Evolutionary conservation across 139 green algal species (phyloP), one percentile per base, ranked within the genome.

Genomic region (Chlamydomonas sp.): DNA sequence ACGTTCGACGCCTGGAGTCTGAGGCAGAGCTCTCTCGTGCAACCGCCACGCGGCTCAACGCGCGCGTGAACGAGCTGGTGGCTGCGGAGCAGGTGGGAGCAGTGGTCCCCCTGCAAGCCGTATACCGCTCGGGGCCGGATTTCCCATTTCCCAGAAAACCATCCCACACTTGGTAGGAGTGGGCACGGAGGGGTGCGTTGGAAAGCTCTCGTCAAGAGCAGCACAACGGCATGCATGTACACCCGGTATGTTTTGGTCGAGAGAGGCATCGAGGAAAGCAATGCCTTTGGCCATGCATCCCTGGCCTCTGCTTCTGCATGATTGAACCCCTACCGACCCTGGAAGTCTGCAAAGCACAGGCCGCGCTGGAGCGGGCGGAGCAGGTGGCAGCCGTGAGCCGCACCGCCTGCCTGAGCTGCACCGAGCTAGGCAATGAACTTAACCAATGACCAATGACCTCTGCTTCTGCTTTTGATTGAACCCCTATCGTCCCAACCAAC

Each of bases 31-130:
- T 79, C 28, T 75, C 81, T 24, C 67, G 73, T 22, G 67, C 75
- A 0, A 71, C 78, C 8, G 72, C 79, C 5, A 58, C 65, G 2
- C 65, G 77, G 10, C 67, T 90, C 3, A 90, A 83, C 50, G 77
- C 75, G 2, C 73, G 77, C 20, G 65, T 90, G 36, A 87, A 62
- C 31, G 79, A 88, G 69, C 63, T 88, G 3, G 69, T 65, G 0
- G 43, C 73, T 29, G 67, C 74, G 10, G 68, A 83, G 69, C 70
- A 79, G 73, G 67, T 65, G 77, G 68, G 33, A 13, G 13, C 20
- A 54, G 20, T n/a, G n/a, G n/a, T n/a, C n/a, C n/a, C n/a, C n/a
- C n/a, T n/a, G n/a, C n/a, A n/a, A n/a, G n/a, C n/a, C n/a, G n/a
- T n/a, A n/a, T n/a, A n/a, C n/a, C n/a, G n/a, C n/a, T n/a, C n/a